Evolutionary conservation across 2,329 filamentous ascomycete species (phyloP), one percentile per base, ranked within the genome.

Genomic region (Ascochyta clinopodiicola): DNA sequence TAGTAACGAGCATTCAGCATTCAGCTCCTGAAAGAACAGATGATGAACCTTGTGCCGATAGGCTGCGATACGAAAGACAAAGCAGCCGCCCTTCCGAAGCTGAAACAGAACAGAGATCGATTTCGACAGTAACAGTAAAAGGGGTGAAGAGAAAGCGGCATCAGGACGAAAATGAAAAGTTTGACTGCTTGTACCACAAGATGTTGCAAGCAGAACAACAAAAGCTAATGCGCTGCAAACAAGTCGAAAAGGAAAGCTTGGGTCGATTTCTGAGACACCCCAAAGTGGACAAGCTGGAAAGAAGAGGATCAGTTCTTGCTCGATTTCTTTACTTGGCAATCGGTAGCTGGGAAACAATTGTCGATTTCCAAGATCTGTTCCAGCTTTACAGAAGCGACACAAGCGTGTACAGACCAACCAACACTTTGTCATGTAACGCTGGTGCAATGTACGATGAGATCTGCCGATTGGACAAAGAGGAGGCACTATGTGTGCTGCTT

Each of bases 341-440:
- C 36, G 50, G 50, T n/a, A 53, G 43, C 35, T 53, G 36, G 50
- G 19, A 53, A 19, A 53, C 50, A 4, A 27, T 53, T 19, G 36
- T 13, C 19, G 50, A 53, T 31, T 53, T 53, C 24, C 27, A 21
- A 9, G 32, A 27, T n/a, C 50, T 46, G 22, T 36, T 53, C 13
- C 36, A 40, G 32, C 35, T 22, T n/a, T 27, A 13, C 9, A 43
- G 27, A 29, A 29, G 27, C 27, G 27, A 29, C 27, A 6, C 27
- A 29, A 29, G 27, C 27, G 37, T 15, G 7, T 29, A 10, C 27
- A 29, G 27, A 29, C 27, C 6, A 29, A 6, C 27, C 6, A 29
- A 10, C 10, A 35, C 12, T 25, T 42, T 27, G 27, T 3, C 19
- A 22, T 44, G 17, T 22, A 47, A 15, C 31, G 36, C 36, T 24